These are phyloP conservation scores for Wallacemonas collosoma DNA, from an alignment of 208 protist genomes.

Conservation along the genomic window DNA sequence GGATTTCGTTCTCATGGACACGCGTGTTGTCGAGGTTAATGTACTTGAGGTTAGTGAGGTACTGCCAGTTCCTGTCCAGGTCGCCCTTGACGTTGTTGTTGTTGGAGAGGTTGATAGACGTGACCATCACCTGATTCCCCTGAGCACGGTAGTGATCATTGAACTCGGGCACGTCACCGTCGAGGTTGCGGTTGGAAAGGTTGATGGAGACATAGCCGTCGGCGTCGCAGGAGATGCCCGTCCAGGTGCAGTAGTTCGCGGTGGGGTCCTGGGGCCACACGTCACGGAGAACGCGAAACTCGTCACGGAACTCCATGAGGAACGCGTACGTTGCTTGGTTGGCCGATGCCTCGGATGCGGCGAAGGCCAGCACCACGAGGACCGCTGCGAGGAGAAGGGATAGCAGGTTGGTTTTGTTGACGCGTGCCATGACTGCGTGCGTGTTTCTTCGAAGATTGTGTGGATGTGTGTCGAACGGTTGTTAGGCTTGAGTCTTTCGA, in stretches of 20 bases:
- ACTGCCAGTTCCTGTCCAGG: conserved; percentile 19
- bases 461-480: background rate
- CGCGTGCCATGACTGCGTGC: background rate
- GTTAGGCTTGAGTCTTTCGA: no score
- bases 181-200: conserved; percentile 20
- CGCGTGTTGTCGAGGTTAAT: conserved; percentile 27
- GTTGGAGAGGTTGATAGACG: conserved; percentile 23
- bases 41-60: conserved; percentile 9
- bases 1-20: conserved; percentile 14
- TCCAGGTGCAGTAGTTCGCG: conserved; percentile 25
- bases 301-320: background rate
- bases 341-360: background rate
- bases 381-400: background rate
- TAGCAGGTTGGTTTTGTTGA: background rate
- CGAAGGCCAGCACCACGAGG: background rate
- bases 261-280: background rate
- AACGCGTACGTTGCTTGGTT: conserved; percentile 4
- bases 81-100: conserved; percentile 14
- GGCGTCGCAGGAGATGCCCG: conserved; percentile 22
- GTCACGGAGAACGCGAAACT: background rate
- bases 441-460: background rate
- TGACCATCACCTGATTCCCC: conserved; percentile 11
- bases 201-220: conserved; percentile 18
- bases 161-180: conserved; percentile 18
- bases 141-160: background rate